Evolutionary conservation across 2,329 filamentous ascomycete species (phyloP).

Genomic region (Metarhizium sp.): DNA sequence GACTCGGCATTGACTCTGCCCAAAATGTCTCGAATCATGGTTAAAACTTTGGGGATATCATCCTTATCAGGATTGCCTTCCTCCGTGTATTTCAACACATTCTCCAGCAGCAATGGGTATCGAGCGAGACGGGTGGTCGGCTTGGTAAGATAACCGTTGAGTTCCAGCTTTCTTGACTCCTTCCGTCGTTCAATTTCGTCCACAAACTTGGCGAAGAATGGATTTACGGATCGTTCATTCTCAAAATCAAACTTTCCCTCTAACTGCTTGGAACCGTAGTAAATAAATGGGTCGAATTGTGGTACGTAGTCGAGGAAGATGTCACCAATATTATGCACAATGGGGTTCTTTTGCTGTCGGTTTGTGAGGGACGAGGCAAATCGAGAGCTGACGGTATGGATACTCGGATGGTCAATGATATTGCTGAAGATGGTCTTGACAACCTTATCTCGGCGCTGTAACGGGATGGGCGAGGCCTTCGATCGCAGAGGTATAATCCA

Average conservation of each 20-base stretch:
- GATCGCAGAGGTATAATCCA: conserved; percentile 91
- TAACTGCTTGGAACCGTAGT: conserved; percentile 89
- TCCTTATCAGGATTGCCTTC: conserved; percentile 83
- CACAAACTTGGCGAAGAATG: conserved; percentile 80
- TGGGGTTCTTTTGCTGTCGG: conserved; percentile 80
- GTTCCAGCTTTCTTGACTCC: conserved; percentile 89
- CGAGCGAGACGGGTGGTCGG: conserved; percentile 90
- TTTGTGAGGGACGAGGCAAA: conserved; percentile 84
- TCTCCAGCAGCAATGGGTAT: conserved; percentile 86
- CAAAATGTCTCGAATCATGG: conserved; percentile 77
- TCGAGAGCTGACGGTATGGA: conserved; percentile 81
- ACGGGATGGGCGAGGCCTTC: conserved; percentile 76
- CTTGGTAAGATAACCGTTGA: conserved; percentile 97
- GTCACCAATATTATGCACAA: conserved; percentile 85
- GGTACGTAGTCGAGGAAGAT: conserved; percentile 90
- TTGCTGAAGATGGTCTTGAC: conserved; percentile 95
- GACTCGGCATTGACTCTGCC: conserved; percentile 88
- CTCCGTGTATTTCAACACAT: conserved; percentile 84
- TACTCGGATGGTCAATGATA: conserved; percentile 71
- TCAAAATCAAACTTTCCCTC: conserved; percentile 98
- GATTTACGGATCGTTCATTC: conserved; percentile 82
- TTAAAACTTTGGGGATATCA: conserved; percentile 84
- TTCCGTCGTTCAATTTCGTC: conserved; percentile 94
- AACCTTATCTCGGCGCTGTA: conserved; percentile 78
- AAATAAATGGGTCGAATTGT: conserved; percentile 90